Percentiles rank a stretch among this genome's conserved stretches.
Conservation (phyloP, 1,284 basidiomycete genomes). For the Microbotryum violaceum region DNA sequence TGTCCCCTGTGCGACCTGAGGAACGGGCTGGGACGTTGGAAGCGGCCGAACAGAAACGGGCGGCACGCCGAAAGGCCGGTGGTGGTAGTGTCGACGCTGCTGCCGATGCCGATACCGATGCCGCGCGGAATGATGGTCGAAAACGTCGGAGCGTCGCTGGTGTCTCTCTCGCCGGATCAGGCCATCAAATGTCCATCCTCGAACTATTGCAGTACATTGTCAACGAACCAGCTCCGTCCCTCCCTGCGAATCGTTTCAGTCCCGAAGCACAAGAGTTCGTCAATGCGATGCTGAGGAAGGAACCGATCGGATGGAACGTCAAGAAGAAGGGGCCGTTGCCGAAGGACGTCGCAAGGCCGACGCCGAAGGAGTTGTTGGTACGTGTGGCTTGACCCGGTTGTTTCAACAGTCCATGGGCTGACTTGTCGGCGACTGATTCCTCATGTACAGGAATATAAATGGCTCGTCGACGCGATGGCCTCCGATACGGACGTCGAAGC, state of each 20-base stretch:
- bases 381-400: constrained; percentile 1
- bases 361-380: constrained; percentile 70
- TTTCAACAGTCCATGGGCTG: no score
- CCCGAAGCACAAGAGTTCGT: constrained; percentile 47
- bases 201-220: constrained; percentile 97
- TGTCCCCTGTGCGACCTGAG: constrained; percentile 30
- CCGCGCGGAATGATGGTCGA: constrained; percentile 11
- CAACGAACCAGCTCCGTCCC: constrained; percentile 80
- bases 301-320: constrained; percentile 48
- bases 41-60: constrained; percentile 25
- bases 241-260: constrained; percentile 49
- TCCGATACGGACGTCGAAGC: constrained; percentile 35
- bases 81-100: not conserved
- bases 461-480: constrained; percentile 29
- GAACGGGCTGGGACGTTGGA: constrained; percentile 27
- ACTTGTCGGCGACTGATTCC: no score
- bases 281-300: constrained; percentile 64
- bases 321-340: constrained; percentile 40
- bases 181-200: constrained; percentile 92
- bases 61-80: constrained; percentile 10
- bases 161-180: constrained; percentile 78
- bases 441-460: constrained; percentile 30
- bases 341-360: constrained; percentile 47
- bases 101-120: constrained; percentile 3
- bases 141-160: constrained; percentile 52